These are phyloP conservation scores for Globisporangium splendens DNA, from an alignment of 352 stramenopile genomes.

Conservation along the genomic window DNA sequence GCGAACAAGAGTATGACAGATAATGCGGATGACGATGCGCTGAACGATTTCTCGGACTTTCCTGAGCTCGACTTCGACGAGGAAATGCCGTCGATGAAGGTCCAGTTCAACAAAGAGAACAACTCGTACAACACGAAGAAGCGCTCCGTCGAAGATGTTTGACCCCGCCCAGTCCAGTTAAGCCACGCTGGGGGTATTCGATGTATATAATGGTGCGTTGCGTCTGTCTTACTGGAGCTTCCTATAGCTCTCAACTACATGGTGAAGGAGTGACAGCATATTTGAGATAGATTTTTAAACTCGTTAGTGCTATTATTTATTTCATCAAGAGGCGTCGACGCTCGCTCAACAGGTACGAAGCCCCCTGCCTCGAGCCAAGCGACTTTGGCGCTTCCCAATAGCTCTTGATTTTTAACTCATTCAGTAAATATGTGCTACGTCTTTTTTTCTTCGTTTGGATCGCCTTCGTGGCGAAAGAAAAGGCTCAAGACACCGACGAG, in stretches of 20 bases:
- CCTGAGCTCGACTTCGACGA: slow-evolving; percentile 71
- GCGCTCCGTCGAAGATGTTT: slow-evolving; percentile 64
- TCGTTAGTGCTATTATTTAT: slow-evolving; percentile 18
- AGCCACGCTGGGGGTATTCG: not conserved
- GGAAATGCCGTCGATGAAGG: slow-evolving; percentile 40
- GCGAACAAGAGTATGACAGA: slow-evolving; percentile 5
- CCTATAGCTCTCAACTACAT: not conserved
- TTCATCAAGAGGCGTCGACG: slow-evolving; percentile 4
- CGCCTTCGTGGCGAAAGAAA: not conserved
- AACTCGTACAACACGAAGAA: slow-evolving; percentile 51
- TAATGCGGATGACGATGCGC: slow-evolving; percentile 38
- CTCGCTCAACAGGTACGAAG: slow-evolving; percentile 1
- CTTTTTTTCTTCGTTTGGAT: not conserved
- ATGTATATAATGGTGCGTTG: not conserved
- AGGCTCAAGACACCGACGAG: not conserved
- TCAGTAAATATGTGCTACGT: slow-evolving; percentile 10
- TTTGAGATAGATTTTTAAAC: slow-evolving; percentile 12
- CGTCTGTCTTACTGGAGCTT: slow-evolving; percentile 5
- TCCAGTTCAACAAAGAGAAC: slow-evolving; percentile 67
- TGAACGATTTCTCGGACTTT: slow-evolving; percentile 80
- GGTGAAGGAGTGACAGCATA: slow-evolving; percentile 10
- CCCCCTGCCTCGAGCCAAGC: not conserved
- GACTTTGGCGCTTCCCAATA: slow-evolving; percentile 7
- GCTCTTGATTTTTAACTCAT: slow-evolving; percentile 14
- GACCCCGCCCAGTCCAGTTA: slow-evolving; percentile 10